Evolutionary conservation across 208 protist species (phyloP).

Genomic region (Acanthamoeba divionensis): DNA sequence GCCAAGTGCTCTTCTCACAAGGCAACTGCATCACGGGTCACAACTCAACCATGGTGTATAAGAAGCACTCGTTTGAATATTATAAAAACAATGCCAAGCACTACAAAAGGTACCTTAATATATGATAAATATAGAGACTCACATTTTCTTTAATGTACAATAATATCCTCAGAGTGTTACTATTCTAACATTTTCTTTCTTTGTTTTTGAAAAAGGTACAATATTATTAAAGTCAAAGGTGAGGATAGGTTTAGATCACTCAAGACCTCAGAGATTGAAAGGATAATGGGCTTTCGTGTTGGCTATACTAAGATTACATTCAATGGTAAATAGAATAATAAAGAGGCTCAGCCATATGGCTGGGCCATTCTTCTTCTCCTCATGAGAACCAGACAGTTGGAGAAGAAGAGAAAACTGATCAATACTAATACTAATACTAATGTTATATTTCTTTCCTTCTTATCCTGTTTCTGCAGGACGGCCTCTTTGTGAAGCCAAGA

Average conservation of each 20-base stretch:
- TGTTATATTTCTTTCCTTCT: neutral
- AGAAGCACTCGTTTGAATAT: neutral
- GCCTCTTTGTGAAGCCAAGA: neutral
- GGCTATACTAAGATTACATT: neutral
- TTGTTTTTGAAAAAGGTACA: neutral
- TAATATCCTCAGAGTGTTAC: neutral
- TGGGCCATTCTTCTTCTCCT: neutral
- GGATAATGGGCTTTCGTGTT: conserved; percentile 12
- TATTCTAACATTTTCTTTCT: neutral
- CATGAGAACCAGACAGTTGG: too few species aligned
- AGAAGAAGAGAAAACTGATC: neutral
- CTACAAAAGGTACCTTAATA: neutral
- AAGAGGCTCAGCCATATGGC: neutral
- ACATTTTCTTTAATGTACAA: neutral
- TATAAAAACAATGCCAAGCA: neutral
- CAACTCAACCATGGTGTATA: neutral
- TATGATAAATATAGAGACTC: neutral
- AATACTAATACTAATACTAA: neutral
- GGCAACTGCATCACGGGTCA: neutral
- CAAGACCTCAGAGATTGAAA: neutral
- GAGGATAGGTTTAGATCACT: neutral
- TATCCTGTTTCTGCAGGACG: neutral
- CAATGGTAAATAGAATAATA: neutral
- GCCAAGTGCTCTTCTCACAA: neutral
- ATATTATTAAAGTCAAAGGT: neutral